Evolutionary conservation across 352 stramenopile genomes (phyloP), one percentile per base, ranked within the genome.

Genomic region (Globisporangium viniferum): DNA sequence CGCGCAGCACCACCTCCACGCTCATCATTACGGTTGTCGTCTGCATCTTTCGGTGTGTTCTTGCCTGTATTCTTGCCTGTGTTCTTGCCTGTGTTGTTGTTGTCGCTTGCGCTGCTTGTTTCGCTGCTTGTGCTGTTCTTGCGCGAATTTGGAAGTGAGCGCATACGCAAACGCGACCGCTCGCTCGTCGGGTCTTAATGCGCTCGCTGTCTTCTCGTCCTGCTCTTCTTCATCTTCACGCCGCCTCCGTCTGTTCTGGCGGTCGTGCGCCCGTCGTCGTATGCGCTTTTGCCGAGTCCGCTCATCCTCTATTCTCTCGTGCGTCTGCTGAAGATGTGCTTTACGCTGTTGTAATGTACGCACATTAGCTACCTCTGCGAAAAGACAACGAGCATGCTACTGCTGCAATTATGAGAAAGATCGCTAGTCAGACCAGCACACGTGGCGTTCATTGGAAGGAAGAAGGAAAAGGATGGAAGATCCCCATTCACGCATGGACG

Each of bases 1-100:
- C 63, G 33, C 78, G 77, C 35, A 82, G 46, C 14, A 91, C 72
- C 12, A 87, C 69, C 35, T 75, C 68, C 14, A 86, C 78, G 27
- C 73, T 62, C 59, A 68, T 80, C 39, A 89, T 27, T n/a, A 58
- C 27, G 14, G n/a, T 35, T 5, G 44, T 61, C 33, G 15, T 55
- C 31, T 41, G 22, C 62, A 67, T 68, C 35, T 44, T 39, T 44
- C 51, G 18, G 22, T n/a, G 24, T 41, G 9, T 14, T 10, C 33
- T 59, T 20, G 18, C 2, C 18, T 29, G 41, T 31, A 53, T 41
- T 41, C 5, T 12, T 12, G 35, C n/a, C 44, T 15, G 46, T 49
- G 51, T 6, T 24, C 24, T 24, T 44, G 18, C n/a, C 44, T 53
- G 48, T 8, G 22, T 41, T 20, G 15, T 5, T 57, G 63, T 39